A percentile compares a stretch with the other conserved stretches of the same genome.
phyloP scores from a whole-genome alignment of 169 alveolate genomes.

The Plasmodium vinckei region DNA sequence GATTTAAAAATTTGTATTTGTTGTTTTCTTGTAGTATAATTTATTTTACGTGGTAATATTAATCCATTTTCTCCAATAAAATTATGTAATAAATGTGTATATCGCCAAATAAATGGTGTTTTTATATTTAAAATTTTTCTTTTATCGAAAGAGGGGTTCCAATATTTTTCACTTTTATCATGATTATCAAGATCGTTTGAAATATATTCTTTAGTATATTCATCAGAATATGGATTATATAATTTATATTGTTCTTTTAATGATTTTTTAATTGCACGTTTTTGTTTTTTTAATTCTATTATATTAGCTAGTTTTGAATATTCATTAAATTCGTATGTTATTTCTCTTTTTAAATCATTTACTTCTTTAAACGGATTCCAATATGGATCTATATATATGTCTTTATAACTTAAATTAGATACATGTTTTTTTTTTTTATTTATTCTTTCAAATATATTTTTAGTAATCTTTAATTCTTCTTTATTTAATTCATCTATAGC shows the following conservation, averaged over 20 bases:
- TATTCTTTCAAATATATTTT: slow-evolving; percentile 79
- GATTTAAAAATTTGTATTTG: slow-evolving; percentile 88
- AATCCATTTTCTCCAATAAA: slow-evolving; percentile 89
- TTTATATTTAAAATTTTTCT: slow-evolving; percentile 81
- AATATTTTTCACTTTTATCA: slow-evolving; percentile 82
- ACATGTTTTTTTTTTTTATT: slow-evolving; percentile 67
- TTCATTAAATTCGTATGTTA: slow-evolving; percentile 86
- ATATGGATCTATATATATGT: slow-evolving; percentile 84
- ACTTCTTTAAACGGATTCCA: slow-evolving; percentile 89
- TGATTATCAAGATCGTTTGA: slow-evolving; percentile 54
- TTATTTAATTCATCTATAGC: slow-evolving; percentile 79
- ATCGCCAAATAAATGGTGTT: slow-evolving; percentile 74
- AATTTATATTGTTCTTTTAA: slow-evolving; percentile 73
- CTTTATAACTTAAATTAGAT: slow-evolving; percentile 66
- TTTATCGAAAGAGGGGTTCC: slow-evolving; percentile 85
- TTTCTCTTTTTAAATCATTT: slow-evolving; percentile 81
- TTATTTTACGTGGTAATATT: slow-evolving; percentile 86
- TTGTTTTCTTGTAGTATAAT: slow-evolving; percentile 86
- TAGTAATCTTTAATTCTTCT: slow-evolving; percentile 79
- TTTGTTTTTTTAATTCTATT: slow-evolving; percentile 79
- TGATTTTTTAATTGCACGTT: slow-evolving; percentile 75
- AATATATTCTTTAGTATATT: slow-evolving; percentile 36
- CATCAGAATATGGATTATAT: slow-evolving; percentile 73
- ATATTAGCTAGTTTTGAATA: slow-evolving; percentile 80
- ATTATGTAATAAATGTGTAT: slow-evolving; percentile 85